These are phyloP conservation scores for Amylocarpus encephaloides DNA, from an alignment of 2,329 filamentous ascomycete genomes.

Conservation along the genomic window DNA sequence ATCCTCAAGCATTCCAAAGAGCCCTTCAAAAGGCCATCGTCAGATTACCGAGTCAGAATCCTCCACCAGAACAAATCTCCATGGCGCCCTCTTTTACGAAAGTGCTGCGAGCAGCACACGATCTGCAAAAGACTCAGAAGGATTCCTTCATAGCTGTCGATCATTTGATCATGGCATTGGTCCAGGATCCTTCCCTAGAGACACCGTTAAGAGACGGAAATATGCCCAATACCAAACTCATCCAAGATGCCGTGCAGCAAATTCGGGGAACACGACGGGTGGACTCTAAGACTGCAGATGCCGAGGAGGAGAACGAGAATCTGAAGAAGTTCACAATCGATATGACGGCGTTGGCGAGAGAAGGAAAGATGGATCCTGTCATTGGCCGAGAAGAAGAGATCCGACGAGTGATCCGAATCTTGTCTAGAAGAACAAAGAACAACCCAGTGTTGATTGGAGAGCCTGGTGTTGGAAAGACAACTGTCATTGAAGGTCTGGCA, in stretches of 20 bases:
- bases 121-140: constrained; percentile 95
- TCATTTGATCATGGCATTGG: constrained; percentile 80
- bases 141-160: constrained; percentile 92
- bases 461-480: constrained; percentile 97
- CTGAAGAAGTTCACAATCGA: constrained; percentile 98
- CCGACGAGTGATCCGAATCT: constrained; percentile 80
- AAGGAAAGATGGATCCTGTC: constrained; percentile 96
- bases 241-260: constrained; percentile 83
- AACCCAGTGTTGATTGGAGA: constrained; percentile 98
- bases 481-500: constrained; percentile 91
- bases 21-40: constrained; percentile 88
- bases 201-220: constrained; percentile 75
- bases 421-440: constrained; percentile 94
- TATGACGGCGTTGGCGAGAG: constrained; percentile 92
- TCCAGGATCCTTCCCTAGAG: constrained; percentile 73
- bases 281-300: constrained; percentile 92
- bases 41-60: constrained; percentile 87
- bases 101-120: constrained; percentile 75
- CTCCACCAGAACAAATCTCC: constrained; percentile 81
- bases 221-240: constrained; percentile 81
- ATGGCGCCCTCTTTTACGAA: constrained; percentile 77
- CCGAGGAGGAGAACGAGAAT: constrained; percentile 89
- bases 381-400: constrained; percentile 97
- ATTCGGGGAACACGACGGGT: constrained; percentile 91
- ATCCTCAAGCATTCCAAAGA: constrained; percentile 81